phyloP scores from a whole-genome alignment of 805 yeast genomes.

The Candida palmyrensis region DNA sequence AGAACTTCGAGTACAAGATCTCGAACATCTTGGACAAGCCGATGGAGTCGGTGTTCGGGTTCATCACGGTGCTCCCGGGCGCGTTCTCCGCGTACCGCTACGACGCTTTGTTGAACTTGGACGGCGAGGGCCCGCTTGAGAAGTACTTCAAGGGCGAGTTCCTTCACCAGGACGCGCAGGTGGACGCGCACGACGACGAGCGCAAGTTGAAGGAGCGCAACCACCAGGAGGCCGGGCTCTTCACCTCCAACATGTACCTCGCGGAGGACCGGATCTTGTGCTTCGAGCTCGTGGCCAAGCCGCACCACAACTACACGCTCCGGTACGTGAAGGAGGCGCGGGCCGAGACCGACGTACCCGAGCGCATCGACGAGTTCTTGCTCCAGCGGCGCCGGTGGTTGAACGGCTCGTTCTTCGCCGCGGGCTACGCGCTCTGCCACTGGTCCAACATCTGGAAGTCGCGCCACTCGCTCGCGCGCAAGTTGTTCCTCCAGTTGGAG shows the following conservation, averaged over 20 bases:
- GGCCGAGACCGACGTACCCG: conserved; percentile 97
- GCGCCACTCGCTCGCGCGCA: conserved; percentile 76
- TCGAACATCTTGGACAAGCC: conserved; percentile 95
- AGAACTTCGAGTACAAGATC: conserved; percentile 94
- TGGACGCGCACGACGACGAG: conserved; percentile 35
- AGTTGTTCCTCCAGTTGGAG: conserved; percentile 77
- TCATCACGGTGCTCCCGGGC: conserved; percentile 91
- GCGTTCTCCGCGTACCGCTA: conserved; percentile 94
- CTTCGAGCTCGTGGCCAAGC: conserved; percentile 91
- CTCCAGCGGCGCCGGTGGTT: conserved; percentile 98
- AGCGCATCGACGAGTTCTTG: conserved; percentile 86
- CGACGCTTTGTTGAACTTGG: conserved; percentile 63
- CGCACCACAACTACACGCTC: conserved; percentile 66
- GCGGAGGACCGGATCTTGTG: conserved; percentile 96
- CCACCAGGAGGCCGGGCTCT: conserved; percentile 56
- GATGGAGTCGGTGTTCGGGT: conserved; percentile 91
- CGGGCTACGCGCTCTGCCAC: conserved; percentile 80
- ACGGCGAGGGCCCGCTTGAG: conserved; percentile 81
- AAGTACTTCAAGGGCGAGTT: conserved; percentile 92
- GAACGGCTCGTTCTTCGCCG: conserved; percentile 97
- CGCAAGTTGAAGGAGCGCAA: conserved; percentile 33
- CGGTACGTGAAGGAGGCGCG: conserved; percentile 82
- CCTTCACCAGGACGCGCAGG: conserved; percentile 48
- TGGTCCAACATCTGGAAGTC: conserved; percentile 87
- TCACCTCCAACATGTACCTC: conserved; percentile 92